These are phyloP conservation scores for Aspergillus quadrilineatus DNA, from an alignment of 2,329 filamentous ascomycete genomes.

Conservation along the genomic window DNA sequence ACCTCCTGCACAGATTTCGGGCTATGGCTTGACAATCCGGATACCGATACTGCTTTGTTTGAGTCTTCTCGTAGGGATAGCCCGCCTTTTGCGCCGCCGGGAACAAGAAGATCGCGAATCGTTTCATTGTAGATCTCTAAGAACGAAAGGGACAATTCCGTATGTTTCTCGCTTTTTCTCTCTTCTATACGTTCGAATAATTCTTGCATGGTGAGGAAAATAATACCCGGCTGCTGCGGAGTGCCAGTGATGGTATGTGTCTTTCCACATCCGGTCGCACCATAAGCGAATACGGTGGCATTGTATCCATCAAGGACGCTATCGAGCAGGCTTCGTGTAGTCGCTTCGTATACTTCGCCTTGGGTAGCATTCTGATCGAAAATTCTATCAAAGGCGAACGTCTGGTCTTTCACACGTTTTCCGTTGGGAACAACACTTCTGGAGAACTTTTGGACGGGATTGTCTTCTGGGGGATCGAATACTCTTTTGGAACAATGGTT, in stretches of 20 bases:
- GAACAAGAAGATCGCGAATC: slow-evolving; percentile 90
- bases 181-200: slow-evolving; percentile 96
- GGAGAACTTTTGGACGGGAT: slow-evolving; percentile 82
- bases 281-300: slow-evolving; percentile 97
- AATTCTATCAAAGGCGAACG: slow-evolving; percentile 93
- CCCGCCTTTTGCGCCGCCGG: slow-evolving; percentile 75
- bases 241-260: slow-evolving; percentile 97
- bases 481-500: slow-evolving; percentile 58
- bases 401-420: slow-evolving; percentile 95
- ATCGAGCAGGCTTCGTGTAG: slow-evolving; percentile 84
- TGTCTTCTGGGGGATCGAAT: slow-evolving; percentile 96
- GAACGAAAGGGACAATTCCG: slow-evolving; percentile 89
- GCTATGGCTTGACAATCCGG: slow-evolving; percentile 85
- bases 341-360: slow-evolving; percentile 90
- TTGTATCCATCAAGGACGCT: slow-evolving; percentile 97
- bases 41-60: slow-evolving; percentile 87
- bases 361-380: slow-evolving; percentile 95
- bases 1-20: slow-evolving; percentile 91
- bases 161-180: slow-evolving; percentile 77
- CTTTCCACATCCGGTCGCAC: slow-evolving; percentile 96
- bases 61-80: slow-evolving; percentile 93
- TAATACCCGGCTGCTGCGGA: slow-evolving; percentile 88
- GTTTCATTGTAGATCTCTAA: slow-evolving; percentile 99
- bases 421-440: slow-evolving; percentile 76
- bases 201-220: slow-evolving; percentile 98